Evolutionary conservation across 345 rosid genomes (phyloP).

Genomic region (Hibiscus trionum): DNA sequence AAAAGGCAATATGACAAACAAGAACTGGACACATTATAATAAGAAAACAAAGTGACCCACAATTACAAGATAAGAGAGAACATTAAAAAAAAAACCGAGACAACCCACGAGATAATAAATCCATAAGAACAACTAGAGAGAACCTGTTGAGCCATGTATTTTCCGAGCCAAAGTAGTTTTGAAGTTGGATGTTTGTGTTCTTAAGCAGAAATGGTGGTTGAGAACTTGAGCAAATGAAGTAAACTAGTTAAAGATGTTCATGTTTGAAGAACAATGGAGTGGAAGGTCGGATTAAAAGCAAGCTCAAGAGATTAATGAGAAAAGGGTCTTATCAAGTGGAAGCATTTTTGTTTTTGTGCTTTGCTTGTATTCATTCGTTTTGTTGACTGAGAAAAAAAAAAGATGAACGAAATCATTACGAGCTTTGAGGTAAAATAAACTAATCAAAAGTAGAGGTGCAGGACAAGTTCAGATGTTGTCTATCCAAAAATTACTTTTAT

Average conservation of each 20-base stretch:
- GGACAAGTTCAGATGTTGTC: conserved; percentile 8
- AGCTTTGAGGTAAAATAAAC: conserved; percentile 2
- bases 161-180: conserved; percentile 3
- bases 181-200: conserved; percentile 1
- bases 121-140: background rate
- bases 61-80: background rate
- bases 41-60: conserved; percentile 10
- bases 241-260: background rate
- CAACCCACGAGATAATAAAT: conserved; percentile 18
- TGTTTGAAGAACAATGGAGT: background rate
- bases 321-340: conserved; percentile 16
- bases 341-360: background rate
- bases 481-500: conserved; percentile 6
- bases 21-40: conserved; percentile 5
- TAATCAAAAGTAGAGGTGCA: conserved; percentile 7
- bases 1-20: conserved; percentile 14
- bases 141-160: conserved; percentile 15
- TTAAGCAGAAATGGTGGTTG: background rate
- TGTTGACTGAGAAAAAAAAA: conserved; percentile 9
- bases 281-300: conserved; percentile 3
- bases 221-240: background rate
- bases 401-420: conserved; percentile 23
- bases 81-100: background rate
- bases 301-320: background rate
- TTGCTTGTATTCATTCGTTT: conserved; percentile 7